A percentile compares a stretch with the other conserved stretches of the same genome.
Evolutionary conservation across 371 early-diverging fungal species (phyloP).

Genomic region (Thermomucor indicae-seudaticae): DNA sequence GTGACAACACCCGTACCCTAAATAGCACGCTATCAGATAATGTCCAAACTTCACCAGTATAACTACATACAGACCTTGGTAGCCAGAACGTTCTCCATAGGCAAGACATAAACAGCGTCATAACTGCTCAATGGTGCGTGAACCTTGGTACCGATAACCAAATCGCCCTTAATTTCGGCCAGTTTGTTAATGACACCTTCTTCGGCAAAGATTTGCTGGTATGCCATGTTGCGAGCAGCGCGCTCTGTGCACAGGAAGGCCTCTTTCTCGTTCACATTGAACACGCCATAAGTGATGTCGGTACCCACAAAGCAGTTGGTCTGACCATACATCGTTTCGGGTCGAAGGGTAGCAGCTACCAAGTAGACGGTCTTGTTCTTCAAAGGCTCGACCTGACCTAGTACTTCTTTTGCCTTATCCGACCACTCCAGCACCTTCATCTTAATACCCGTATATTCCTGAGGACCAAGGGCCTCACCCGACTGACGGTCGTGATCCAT

Average conservation of each 20-base stretch:
- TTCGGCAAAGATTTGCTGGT: conserved; percentile 75
- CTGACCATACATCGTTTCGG: conserved; percentile 99
- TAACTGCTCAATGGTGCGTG: conserved; percentile 84
- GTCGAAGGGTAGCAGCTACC: conserved; percentile 97
- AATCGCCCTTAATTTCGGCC: conserved; percentile 74
- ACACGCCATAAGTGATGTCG: conserved; percentile 89
- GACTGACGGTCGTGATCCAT: conserved; percentile 99
- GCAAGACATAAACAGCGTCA: conserved; percentile 86
- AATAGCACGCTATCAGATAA: not conserved
- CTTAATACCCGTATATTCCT: conserved; percentile 95
- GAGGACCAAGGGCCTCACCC: conserved; percentile 98
- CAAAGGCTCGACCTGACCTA: conserved; percentile 54
- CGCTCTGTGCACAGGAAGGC: conserved; percentile 91
- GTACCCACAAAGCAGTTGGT: conserved; percentile 97
- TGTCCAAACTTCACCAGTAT: not conserved
- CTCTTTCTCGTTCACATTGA: conserved; percentile 69
- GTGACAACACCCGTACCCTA: conserved; percentile 98
- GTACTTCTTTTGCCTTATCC: conserved; percentile 44
- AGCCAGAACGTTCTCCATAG: conserved; percentile 94
- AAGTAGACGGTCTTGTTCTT: conserved; percentile 78
- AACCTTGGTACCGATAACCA: conserved; percentile 87
- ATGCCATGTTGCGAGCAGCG: conserved; percentile 96
- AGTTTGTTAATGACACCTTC: conserved; percentile 70
- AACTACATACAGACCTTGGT: conserved; percentile 53
- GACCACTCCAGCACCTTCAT: conserved; percentile 76